Evolutionary conservation across 164 flowering plant species (phyloP).

Genomic region (Cinnamomum chago): DNA sequence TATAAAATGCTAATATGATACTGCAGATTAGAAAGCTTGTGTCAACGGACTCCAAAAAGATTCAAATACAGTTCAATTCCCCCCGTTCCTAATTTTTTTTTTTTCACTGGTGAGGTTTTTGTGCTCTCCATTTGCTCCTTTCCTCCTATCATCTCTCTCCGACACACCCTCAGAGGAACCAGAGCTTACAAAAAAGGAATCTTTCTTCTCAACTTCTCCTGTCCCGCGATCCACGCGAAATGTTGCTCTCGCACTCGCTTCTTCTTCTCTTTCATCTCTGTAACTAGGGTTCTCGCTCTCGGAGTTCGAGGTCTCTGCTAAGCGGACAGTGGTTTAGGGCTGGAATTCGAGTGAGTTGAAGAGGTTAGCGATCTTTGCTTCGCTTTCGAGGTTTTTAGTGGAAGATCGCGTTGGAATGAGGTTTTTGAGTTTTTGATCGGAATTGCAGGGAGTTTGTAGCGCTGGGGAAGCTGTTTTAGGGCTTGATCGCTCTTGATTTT

Average conservation of each 20-base stretch:
- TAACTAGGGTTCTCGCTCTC: not conserved
- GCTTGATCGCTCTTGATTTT: not conserved
- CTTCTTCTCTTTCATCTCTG: not conserved
- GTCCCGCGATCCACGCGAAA: not conserved
- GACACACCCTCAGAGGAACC: not conserved
- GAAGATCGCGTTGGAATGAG: not conserved
- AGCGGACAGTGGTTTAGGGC: not conserved
- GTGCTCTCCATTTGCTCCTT: not conserved
- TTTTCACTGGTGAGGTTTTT: not conserved
- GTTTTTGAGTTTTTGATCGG: not conserved
- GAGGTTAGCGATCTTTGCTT: slow-evolving; percentile 3
- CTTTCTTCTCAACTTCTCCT: not conserved
- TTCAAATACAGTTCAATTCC: slow-evolving; percentile 40
- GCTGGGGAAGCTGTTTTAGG: not conserved
- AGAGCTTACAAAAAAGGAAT: not conserved
- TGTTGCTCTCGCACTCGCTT: not conserved
- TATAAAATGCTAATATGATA: not conserved
- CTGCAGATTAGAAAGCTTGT: not conserved
- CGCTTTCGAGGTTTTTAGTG: not conserved
- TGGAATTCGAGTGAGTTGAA: not conserved
- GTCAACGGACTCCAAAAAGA: slow-evolving; percentile 61
- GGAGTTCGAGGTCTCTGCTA: not conserved
- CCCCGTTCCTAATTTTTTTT: slow-evolving; percentile 1
- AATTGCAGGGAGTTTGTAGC: too few relatives aligned
- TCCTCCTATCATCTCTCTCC: slow-evolving; percentile 32